These are phyloP conservation scores for Phanerodontia chrysosporium DNA, from an alignment of 768 basidiomycete species.

Conservation along the genomic window DNA sequence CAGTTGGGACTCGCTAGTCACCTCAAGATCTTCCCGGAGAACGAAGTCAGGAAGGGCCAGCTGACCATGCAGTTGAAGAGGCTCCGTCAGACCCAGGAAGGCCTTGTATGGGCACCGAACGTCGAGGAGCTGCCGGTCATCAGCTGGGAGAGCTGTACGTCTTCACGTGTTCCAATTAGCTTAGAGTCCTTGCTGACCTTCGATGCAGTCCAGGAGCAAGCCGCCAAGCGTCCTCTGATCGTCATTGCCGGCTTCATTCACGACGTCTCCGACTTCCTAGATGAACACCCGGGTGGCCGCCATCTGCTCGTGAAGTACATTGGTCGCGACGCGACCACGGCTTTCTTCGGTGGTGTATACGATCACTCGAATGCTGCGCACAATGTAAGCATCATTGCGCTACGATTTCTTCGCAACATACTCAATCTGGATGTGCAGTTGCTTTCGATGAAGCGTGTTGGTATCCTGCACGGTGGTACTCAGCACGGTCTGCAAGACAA, in stretches of 20 bases:
- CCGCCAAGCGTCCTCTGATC: conserved; percentile 74
- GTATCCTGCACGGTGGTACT: conserved; percentile 49
- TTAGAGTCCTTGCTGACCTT: neutral
- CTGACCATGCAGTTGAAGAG: conserved; percentile 93
- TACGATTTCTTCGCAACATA: neutral
- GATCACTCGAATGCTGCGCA: conserved; percentile 88
- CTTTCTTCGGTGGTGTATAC: conserved; percentile 91
- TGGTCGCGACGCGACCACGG: conserved; percentile 88
- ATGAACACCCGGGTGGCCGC: conserved; percentile 90
- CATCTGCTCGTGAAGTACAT: conserved; percentile 81
- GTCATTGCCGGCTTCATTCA: conserved; percentile 92
- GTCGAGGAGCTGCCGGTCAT: conserved; percentile 74
- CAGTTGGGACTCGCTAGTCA: conserved; percentile 56
- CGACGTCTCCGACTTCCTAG: conserved; percentile 78
- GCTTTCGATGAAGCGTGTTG: conserved; percentile 59
- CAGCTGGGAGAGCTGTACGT: conserved; percentile 78
- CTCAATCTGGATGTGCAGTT: conserved; percentile 25
- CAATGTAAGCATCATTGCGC: conserved; percentile 46
- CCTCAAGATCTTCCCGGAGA: conserved; percentile 66
- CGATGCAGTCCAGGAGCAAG: conserved; percentile 67
- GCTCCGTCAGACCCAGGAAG: conserved; percentile 72
- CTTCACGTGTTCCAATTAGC: conserved; percentile 20
- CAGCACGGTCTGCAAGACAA: conserved; percentile 48
- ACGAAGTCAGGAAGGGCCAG: conserved; percentile 80
- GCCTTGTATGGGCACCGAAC: conserved; percentile 75